A percentile compares a stretch with the other conserved stretches of the same genome.
Evolutionary conservation across 257 asterid species (phyloP).

Genomic region (Mitragyna speciosa): DNA sequence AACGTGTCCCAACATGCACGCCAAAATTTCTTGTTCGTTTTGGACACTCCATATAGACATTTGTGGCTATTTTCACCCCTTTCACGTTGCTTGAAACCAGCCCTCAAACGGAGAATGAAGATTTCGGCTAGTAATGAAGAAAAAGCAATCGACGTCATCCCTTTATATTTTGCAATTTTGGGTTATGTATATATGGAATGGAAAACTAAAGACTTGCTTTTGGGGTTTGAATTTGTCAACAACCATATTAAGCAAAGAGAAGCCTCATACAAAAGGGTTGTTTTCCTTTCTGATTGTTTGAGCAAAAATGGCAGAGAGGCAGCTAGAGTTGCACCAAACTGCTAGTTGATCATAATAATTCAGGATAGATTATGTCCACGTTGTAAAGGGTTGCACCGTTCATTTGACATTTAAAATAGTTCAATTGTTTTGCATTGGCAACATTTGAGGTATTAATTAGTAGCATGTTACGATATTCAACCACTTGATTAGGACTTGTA

Average conservation of each 20-base stretch:
- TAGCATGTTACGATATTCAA: background rate
- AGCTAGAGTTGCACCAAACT: constrained; percentile 13
- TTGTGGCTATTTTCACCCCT: background rate
- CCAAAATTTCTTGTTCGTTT: constrained; percentile 11
- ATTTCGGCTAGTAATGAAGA: constrained; percentile 1
- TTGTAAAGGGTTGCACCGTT: constrained; percentile 11
- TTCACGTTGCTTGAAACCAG: background rate
- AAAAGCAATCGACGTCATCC: constrained; percentile 19
- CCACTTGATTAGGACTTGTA: background rate
- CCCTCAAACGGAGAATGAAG: background rate
- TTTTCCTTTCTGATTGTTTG: constrained; percentile 32
- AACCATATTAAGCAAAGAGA: constrained; percentile 3
- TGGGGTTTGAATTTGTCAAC: constrained; percentile 21
- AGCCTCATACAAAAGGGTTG: constrained; percentile 21
- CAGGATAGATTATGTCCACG: constrained; percentile 22
- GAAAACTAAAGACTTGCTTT: background rate
- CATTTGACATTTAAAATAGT: background rate
- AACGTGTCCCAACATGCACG: constrained; percentile 47
- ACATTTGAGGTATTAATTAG: background rate
- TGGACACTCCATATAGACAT: background rate
- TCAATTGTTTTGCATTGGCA: background rate
- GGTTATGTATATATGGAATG: constrained; percentile 42
- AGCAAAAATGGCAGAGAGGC: constrained; percentile 31
- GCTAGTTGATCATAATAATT: constrained; percentile 31
- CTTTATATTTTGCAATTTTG: constrained; percentile 22